Base-by-base conservation (phyloP, 352 stramenopile species). In the Aphanomyces cochlioides region DNA sequence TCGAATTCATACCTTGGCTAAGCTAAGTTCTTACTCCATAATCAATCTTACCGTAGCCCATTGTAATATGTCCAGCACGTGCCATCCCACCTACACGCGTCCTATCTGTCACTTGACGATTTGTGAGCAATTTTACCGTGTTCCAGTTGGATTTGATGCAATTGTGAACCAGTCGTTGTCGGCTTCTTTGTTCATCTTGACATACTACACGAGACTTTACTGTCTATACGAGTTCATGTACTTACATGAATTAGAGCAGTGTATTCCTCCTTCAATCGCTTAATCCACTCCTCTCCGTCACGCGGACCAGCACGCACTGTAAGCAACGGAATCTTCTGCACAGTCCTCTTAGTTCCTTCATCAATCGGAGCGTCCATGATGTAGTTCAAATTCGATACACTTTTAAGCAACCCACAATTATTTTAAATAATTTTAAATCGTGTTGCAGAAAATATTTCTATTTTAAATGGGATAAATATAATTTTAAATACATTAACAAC, bases 91-190 rank as follows among this genome's bases (percentile, higher is more conserved):
- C 77, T 79, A 37, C n/a, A 34, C 7, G 43, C 8, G 47, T 5
- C 4, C 4, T 48, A 60, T 15, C 45, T 13, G 7, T 7, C 5
- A 5, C 28, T 41, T 19, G 3, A 13, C 21, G 7, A 15, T 47
- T 43, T 15, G 34, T 48, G 15, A 34, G 2, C 28, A 28, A 28
- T 56, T 69, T 6, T 68, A 89, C 75, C 83, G 74, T 4, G 86
- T 95, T 57, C 88, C 87, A 7, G 80, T 74, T 73, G 93, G 89
- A 74, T 95, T 93, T 37, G 85, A 89, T 54, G 87, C 83, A 72
- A 96, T 94, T 40, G 82, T 90, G 72, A 96, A 96, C 88, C 88
- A 96, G 76, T 96, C 88, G 69, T 92, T 93, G 78, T 95, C 88
- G 19, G 83, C 83, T 63, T 87, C 88, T 73, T 96, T 96, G 80